Evolutionary conservation across 2,329 filamentous ascomycete species (phyloP), one percentile per base, ranked within the genome.

Genomic region (Chrysosporium keratinophilum): DNA sequence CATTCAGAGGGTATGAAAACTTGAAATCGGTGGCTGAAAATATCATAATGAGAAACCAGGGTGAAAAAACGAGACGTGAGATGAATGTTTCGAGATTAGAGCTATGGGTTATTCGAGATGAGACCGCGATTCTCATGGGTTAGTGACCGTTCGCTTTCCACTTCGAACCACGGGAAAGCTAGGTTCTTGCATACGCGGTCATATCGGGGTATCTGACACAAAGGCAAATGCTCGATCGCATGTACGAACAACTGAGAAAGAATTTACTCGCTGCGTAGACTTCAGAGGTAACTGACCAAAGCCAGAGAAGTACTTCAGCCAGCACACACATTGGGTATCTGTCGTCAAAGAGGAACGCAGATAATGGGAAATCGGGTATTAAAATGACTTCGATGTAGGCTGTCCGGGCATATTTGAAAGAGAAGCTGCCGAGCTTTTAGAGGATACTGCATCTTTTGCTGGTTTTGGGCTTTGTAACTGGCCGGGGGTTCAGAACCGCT

Each of bases 401-500:
- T 37, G 10, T n/a, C 35, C 10, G 10, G 35, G 35, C n/a, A 37
- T 5, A 37, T 28, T 40, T 31, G 9, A 35, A 40, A 23, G 33
- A 34, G 14, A 31, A 6, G 17, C 7, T 45, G 4, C 15, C 11
- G 28, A 11, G 12, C 12, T 11, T 15, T 54, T 43, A 54, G 19
- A 60, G 54, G 17, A 57, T 54, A 31, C 47, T 43, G 46, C 54
- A 59, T 64, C 70, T 73, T 61, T 70, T 74, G 61, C 7, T 3
- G 23, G 67, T 69, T 64, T 74, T 74, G 51, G 69, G 69, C 62
- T 72, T 73, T 43, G 69, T 60, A 37, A 69, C 62, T 28, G 73
- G 73, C 54, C 73, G 71, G 42, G 74, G 74, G 58, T 74, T 76
- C 53, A 76, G 66, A 42, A 76, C 74, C 45, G 74, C 74, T 55